Evolutionary conservation across 148 eudicot genomes (phyloP).

Genomic region (Chenopodium formosanum): DNA sequence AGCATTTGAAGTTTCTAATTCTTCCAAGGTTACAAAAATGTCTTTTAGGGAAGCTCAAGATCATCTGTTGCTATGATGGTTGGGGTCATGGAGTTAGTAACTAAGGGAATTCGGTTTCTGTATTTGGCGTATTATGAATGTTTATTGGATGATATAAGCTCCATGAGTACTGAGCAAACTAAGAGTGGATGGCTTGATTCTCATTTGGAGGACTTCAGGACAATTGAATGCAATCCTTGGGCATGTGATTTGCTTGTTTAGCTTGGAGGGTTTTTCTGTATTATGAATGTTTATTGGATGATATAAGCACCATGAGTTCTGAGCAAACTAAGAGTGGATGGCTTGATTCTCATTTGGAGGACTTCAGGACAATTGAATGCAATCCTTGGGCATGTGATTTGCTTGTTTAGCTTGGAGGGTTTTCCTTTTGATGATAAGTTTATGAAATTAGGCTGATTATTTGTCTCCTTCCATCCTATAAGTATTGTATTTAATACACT

Average conservation of each 20-base stretch:
- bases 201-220: neutral
- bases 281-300: neutral
- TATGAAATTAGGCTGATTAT: neutral
- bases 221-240: neutral
- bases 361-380: neutral
- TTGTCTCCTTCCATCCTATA: neutral
- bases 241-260: neutral
- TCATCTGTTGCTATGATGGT: no score
- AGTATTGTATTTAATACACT: neutral
- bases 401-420: neutral
- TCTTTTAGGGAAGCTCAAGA: no score
- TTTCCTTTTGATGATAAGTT: neutral
- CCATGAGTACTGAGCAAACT: neutral
- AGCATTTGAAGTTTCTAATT: no score
- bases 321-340: neutral
- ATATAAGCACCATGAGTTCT: neutral
- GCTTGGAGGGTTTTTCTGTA: neutral
- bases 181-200: neutral
- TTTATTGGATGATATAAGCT: neutral
- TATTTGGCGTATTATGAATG: neutral
- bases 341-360: neutral
- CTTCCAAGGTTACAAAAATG: no score
- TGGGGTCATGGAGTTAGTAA: neutral
- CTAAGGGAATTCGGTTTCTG: neutral
- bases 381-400: neutral